These are phyloP conservation scores for Nicotiana paniculata DNA, from an alignment of 257 asterid genomes.

Conservation along the genomic window DNA sequence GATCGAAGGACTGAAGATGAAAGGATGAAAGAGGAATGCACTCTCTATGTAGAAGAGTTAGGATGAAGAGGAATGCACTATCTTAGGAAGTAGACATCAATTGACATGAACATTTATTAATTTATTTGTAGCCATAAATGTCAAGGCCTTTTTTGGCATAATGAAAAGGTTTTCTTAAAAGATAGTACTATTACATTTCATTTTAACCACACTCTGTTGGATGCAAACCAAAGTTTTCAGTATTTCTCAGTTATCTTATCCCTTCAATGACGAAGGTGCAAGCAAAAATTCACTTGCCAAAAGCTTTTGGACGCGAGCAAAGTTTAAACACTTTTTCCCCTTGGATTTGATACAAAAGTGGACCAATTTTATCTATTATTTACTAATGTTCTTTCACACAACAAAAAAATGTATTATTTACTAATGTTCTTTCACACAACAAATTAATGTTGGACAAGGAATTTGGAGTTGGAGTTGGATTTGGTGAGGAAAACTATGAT, in stretches of 20 bases:
- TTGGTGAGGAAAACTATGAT: background rate
- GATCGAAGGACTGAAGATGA: background rate
- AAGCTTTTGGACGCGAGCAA: too few species aligned
- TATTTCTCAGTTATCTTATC: background rate
- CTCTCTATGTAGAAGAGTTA: background rate
- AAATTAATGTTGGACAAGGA: background rate
- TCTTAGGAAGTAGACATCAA: background rate
- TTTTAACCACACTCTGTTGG: background rate
- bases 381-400: background rate
- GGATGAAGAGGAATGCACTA: background rate
- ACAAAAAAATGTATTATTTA: background rate
- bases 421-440: background rate
- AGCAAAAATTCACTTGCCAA: too few species aligned
- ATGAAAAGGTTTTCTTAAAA: background rate
- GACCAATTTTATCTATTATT: background rate
- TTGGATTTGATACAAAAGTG: background rate
- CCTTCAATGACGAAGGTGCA: background rate
- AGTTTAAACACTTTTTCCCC: background rate
- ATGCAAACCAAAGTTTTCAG: too few species aligned
- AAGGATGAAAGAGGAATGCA: background rate
- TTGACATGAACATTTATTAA: constrained; percentile 5
- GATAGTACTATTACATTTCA: background rate
- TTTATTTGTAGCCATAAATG: constrained; percentile 5
- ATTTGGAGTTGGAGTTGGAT: background rate
- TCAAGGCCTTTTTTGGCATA: constrained; percentile 13